A percentile compares a stretch with the other conserved stretches of the same genome.
Conservation (phyloP, 768 basidiomycete species). For the Leucocoprinus leucothites region DNA sequence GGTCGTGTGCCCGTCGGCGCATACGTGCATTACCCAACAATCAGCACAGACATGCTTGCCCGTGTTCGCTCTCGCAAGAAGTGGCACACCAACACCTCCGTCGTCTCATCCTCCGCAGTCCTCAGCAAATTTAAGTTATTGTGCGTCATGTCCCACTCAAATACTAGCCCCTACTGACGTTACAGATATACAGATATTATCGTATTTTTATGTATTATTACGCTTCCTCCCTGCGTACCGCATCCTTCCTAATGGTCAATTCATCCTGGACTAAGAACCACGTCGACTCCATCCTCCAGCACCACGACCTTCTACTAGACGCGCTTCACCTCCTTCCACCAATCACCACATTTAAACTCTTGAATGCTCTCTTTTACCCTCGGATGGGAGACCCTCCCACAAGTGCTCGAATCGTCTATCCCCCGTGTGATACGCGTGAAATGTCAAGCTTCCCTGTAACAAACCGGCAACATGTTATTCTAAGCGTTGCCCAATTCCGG, state of each 20-base stretch:
- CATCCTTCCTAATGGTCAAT: constrained; percentile 88
- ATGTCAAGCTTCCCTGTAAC: constrained; percentile 56
- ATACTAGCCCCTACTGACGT: not conserved
- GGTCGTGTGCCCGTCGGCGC: constrained; percentile 74
- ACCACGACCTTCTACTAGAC: constrained; percentile 49
- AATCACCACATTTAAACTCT: constrained; percentile 28
- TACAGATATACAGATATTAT: constrained; percentile 65
- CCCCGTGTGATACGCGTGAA: constrained; percentile 85
- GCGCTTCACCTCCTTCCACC: constrained; percentile 43
- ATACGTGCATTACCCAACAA: constrained; percentile 96
- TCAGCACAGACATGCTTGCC: constrained; percentile 90
- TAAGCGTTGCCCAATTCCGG: constrained; percentile 95
- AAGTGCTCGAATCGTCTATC: constrained; percentile 66
- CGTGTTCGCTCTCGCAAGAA: constrained; percentile 61
- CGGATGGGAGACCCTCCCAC: constrained; percentile 5
- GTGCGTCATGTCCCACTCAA: constrained; percentile 33
- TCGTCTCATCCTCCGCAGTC: constrained; percentile 51
- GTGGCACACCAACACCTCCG: constrained; percentile 60
- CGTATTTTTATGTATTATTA: constrained; percentile 85
- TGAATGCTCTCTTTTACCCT: constrained; percentile 21
- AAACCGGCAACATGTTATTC: constrained; percentile 57
- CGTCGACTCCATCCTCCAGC: constrained; percentile 66
- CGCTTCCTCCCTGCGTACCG: constrained; percentile 64
- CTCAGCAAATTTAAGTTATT: constrained; percentile 62
- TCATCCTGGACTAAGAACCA: constrained; percentile 93